Evolutionary conservation across 2,329 filamentous ascomycete species (phyloP).

Genomic region (Fusarium tupiense): DNA sequence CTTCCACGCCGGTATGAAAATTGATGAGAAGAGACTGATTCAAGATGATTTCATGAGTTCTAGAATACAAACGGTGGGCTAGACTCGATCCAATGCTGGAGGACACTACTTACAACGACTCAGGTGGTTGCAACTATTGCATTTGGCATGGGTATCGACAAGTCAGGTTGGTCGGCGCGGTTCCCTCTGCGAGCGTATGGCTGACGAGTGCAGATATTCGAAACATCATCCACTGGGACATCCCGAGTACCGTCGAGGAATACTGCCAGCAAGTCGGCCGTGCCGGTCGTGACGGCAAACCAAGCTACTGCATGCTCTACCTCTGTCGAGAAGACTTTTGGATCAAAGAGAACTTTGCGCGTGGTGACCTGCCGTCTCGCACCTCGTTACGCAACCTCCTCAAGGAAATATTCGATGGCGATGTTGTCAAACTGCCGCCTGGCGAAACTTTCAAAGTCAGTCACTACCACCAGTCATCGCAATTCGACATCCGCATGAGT

Average conservation of each 20-base stretch:
- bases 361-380: slow-evolving; percentile 66
- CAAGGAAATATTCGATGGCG: slow-evolving; percentile 59
- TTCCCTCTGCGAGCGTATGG: rapidly evolving
- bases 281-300: slow-evolving; percentile 62
- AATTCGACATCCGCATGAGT: slow-evolving; percentile 63
- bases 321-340: slow-evolving; percentile 67
- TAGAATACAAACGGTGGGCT: slow-evolving; percentile 49
- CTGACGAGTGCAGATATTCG: slow-evolving; percentile 54
- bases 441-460: slow-evolving; percentile 51
- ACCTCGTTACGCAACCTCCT: slow-evolving; percentile 60
- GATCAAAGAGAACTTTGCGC: slow-evolving; percentile 66
- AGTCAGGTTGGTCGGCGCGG: slow-evolving; percentile 44
- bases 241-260: slow-evolving; percentile 63
- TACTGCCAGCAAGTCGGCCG: slow-evolving; percentile 68
- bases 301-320: slow-evolving; percentile 66
- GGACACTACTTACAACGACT: background rate
- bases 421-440: slow-evolving; percentile 25
- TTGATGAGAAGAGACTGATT: slow-evolving; percentile 54
- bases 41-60: slow-evolving; percentile 64
- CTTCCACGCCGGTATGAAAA: slow-evolving; percentile 63
- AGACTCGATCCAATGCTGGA: rapidly evolving
- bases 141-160: slow-evolving; percentile 70
- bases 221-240: slow-evolving; percentile 63
- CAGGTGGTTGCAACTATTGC: slow-evolving; percentile 61
- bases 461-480: slow-evolving; percentile 55